Conservation (phyloP, 495 filamentous ascomycete species). For the Aspergillus cavernicola region DNA sequence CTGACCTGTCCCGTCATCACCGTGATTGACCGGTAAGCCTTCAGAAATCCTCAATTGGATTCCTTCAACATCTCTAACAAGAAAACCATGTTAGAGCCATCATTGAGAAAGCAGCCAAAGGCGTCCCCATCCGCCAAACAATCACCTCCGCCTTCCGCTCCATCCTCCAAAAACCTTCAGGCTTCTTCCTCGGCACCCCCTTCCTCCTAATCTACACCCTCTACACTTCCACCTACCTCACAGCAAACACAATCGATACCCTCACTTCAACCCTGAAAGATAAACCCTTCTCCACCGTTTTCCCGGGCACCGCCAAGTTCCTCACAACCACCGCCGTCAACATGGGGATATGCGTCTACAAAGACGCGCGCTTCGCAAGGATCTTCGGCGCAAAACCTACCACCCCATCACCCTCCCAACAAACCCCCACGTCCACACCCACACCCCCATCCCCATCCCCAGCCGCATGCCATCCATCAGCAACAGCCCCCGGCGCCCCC, state of each 20-base stretch:
- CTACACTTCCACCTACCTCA: conserved; percentile 88
- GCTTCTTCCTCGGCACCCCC: conserved; percentile 72
- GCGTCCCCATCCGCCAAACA: conserved; percentile 63
- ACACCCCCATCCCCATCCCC: conserved; percentile 42
- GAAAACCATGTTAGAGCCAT: conserved; percentile 61
- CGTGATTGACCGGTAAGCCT: conserved; percentile 79
- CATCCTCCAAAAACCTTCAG: conserved; percentile 64
- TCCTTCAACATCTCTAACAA: neutral
- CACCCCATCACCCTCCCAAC: conserved; percentile 16
- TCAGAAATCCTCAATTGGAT: neutral
- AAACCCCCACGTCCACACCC: neutral
- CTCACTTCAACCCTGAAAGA: conserved; percentile 60
- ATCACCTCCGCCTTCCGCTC: conserved; percentile 58
- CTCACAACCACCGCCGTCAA: conserved; percentile 77
- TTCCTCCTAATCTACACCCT: conserved; percentile 84
- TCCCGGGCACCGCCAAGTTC: conserved; percentile 77
- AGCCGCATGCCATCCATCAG: conserved; percentile 22
- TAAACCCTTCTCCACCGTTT: conserved; percentile 56
- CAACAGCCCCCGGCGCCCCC: conserved; percentile 1
- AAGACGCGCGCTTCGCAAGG: conserved; percentile 81
- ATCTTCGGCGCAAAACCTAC: conserved; percentile 67
- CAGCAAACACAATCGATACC: conserved; percentile 87
- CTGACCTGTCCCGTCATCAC: conserved; percentile 84
- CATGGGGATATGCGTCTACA: conserved; percentile 87
- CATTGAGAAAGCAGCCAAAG: conserved; percentile 91